Evolutionary conservation across 768 basidiomycete species (phyloP), one percentile per base, ranked within the genome.

Genomic region (Tylopilus vinaceipallidus): DNA sequence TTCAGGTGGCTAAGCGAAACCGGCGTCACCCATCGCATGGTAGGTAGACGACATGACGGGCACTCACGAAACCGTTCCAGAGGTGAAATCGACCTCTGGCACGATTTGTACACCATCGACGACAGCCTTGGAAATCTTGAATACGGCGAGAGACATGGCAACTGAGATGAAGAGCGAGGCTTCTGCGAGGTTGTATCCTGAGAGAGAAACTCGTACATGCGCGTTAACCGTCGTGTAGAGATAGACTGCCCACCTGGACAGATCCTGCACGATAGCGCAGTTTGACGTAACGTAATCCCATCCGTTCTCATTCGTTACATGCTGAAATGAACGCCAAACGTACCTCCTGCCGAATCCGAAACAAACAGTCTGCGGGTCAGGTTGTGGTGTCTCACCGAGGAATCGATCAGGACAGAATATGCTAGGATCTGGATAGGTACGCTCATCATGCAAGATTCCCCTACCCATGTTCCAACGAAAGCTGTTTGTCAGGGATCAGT

Each of bases 361-460:
- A 13, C 49, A 56, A 3, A 33, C 42, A 8, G 10, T 50, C 3
- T 45, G 52, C 1, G 59, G 58, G 35, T 64, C 59, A 4, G 55
- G 50, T 16, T 62, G 56, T 0, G 63, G 54, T 1, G 27, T 49
- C 0, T 56, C 43, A 2, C 64, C 58, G 2, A 69, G 55, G 44
- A 58, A 73, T 9, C 71, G 63, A 38, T 73, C 72, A 5, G 72
- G 71, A 3, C 52, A 55, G 47, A 73, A 73, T 5, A 38, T 49
- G 0, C 38, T 35, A 2, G 73, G 71, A 41, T 71, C 59, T 6
- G 63, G 59, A 48, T 73, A 73, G 4, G 44, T 63, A 8, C 70
- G 62, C 3, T 73, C 72, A 58, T 84, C 75, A 42, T 77, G 76
- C 1, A 79, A 63, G 63, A 84, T 76, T n/a, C 63, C 66, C 81